Evolutionary conservation across 2,329 filamentous ascomycete genomes (phyloP), one percentile per base, ranked within the genome.

Genomic region (Colletotrichum sp.): DNA sequence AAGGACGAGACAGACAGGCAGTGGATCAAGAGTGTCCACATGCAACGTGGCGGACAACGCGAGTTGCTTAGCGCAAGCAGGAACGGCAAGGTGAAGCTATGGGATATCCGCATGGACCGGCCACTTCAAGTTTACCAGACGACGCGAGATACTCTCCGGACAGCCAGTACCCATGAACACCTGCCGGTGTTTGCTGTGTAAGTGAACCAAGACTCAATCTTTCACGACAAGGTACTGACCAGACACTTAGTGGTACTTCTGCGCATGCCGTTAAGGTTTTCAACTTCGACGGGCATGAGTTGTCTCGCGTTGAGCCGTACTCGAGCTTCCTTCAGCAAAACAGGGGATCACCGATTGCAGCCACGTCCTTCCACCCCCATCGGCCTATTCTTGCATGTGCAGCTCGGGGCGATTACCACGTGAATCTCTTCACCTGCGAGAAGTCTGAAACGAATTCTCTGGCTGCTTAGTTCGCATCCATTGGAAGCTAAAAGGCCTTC

Each of bases 11-110:
- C 87, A 13, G 91, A 92, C 80, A 93, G 94, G 76, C 95, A 97
- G 80, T 99, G 97, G 97, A 93, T 99, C 84, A 96, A 96, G 80
- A 97, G 95, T 79, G 95, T 98, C 16, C 97, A 98, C 83, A 96
- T 99, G 92, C 97, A 99, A 85, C 94, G 97, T 58, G 97, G 97
- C 76, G 97, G 97, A 4, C 93, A 98, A 84, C 91, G 97, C 74
- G 97, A 99, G 84, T 90, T 99, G 56, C 89, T 99, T 69, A 96
- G 94, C 58, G 97, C 96, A 25, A 97, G 96, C 82, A 92, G 95
- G 62, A 97, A 98, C 81, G 97, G 97, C 76, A 97, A 97, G 82
- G 94, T 99, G 78, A 96, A 95, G 83, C 89, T 99, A 18, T 99
- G 97, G 97, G 97, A 99, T 84, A 95, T 99, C 66, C 92, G 97